phyloP scores from a whole-genome alignment of 2,329 filamentous ascomycete genomes.

The Fusarium drepaniforme region DNA sequence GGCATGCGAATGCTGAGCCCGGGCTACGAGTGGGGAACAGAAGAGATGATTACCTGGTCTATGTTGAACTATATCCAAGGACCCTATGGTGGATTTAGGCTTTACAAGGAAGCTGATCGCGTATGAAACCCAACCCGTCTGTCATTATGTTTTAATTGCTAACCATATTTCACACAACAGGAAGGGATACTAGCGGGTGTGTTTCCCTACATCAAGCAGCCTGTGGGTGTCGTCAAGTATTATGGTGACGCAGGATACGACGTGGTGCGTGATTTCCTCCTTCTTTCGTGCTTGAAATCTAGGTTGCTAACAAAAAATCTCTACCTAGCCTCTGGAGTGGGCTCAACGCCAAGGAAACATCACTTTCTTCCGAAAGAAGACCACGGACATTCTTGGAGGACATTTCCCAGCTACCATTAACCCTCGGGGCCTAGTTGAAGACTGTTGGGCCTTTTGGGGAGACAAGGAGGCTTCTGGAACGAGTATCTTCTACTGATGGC shows the following conservation, averaged over 20 bases:
- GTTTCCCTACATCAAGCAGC: background rate
- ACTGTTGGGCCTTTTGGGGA: slow-evolving; percentile 11
- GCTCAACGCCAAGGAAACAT: slow-evolving; percentile 8
- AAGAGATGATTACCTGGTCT: slow-evolving; percentile 22
- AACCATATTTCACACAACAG: background rate
- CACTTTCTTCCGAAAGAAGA: slow-evolving; percentile 1
- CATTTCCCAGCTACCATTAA: slow-evolving; percentile 11
- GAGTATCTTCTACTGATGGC: background rate
- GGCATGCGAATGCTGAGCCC: slow-evolving; percentile 13
- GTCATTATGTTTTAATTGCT: background rate
- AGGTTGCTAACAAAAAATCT: background rate
- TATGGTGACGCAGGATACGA: slow-evolving; percentile 1
- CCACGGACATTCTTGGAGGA: background rate
- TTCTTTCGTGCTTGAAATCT: background rate
- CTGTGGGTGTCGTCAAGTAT: background rate
- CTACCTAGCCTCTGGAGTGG: background rate
- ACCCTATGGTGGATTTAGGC: slow-evolving; percentile 12
- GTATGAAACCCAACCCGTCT: background rate
- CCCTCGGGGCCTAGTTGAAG: background rate
- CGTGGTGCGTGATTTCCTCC: background rate
- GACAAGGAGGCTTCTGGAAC: slow-evolving; percentile 2
- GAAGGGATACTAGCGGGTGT: background rate
- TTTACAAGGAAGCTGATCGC: slow-evolving; percentile 11
- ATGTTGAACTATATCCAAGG: slow-evolving; percentile 31
- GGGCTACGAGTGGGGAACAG: slow-evolving; percentile 15